Evolutionary conservation across 345 rosid species (phyloP).

Genomic region (Pugionium cornutum): DNA sequence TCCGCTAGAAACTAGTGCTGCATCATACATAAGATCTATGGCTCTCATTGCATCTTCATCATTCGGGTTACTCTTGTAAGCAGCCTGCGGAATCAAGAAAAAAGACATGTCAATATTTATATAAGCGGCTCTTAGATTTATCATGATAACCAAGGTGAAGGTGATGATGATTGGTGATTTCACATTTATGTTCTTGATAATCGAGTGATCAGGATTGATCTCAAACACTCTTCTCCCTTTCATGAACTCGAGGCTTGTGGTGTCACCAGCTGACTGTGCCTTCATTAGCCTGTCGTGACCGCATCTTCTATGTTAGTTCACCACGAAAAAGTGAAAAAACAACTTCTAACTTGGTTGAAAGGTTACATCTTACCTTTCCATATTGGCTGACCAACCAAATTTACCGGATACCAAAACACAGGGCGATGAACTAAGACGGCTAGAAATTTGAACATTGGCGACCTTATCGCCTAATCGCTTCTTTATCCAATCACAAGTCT

Average conservation of each 20-base stretch:
- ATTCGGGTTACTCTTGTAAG: constrained; percentile 63
- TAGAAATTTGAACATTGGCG: constrained; percentile 87
- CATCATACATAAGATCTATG: constrained; percentile 82
- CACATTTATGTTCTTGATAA: constrained; percentile 71
- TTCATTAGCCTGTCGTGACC: constrained; percentile 75
- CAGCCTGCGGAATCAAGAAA: constrained; percentile 55
- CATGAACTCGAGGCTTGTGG: constrained; percentile 87
- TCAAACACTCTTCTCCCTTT: constrained; percentile 94
- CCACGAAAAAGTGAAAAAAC: neutral
- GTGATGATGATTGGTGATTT: constrained; percentile 17
- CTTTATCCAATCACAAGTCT: constrained; percentile 96
- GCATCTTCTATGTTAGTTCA: constrained; percentile 18
- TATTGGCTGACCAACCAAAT: constrained; percentile 99
- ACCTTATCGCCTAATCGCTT: constrained; percentile 84
- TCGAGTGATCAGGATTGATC: constrained; percentile 89
- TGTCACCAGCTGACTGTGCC: constrained; percentile 81
- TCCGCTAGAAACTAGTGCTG: constrained; percentile 94
- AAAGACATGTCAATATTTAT: neutral
- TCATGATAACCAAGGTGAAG: neutral
- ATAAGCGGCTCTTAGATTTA: neutral
- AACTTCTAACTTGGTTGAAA: too few relatives aligned
- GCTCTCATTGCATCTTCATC: constrained; percentile 83
- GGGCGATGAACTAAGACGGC: constrained; percentile 88
- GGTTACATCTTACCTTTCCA: constrained; percentile 71
- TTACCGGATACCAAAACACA: constrained; percentile 93